Evolutionary conservation across 768 basidiomycete genomes (phyloP).

Genomic region (Tulasnella calospora): DNA sequence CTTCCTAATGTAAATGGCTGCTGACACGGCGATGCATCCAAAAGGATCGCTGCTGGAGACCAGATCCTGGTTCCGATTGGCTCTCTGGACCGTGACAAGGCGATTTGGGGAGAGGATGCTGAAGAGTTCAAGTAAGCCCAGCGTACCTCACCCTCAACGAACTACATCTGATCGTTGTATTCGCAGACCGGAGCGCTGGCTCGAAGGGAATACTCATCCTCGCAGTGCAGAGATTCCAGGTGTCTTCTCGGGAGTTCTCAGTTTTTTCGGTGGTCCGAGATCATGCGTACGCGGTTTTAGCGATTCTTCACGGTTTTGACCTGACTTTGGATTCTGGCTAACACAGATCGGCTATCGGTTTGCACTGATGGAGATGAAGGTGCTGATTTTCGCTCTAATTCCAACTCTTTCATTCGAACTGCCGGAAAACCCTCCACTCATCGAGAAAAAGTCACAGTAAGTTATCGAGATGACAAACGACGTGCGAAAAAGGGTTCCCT

Average conservation of each 20-base stretch:
- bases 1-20: not conserved
- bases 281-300: slow-evolving; percentile 43
- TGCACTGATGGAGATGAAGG: slow-evolving; percentile 36
- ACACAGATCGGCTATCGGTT: slow-evolving; percentile 21
- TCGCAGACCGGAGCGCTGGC: slow-evolving; percentile 62
- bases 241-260: slow-evolving; percentile 55
- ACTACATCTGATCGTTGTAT: not conserved
- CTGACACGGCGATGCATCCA: not conserved
- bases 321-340: not conserved
- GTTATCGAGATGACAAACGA: not conserved
- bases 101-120: slow-evolving; percentile 61
- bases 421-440: slow-evolving; percentile 36
- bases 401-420: slow-evolving; percentile 49
- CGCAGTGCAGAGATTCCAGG: slow-evolving; percentile 49
- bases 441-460: not conserved
- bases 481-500: not conserved
- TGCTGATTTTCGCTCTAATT: slow-evolving; percentile 47
- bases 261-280: slow-evolving; percentile 60
- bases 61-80: slow-evolving; percentile 48
- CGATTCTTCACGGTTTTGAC: slow-evolving; percentile 27
- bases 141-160: too few species aligned
- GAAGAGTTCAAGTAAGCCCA: slow-evolving; percentile 50
- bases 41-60: slow-evolving; percentile 37
- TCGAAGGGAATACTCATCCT: slow-evolving; percentile 41
- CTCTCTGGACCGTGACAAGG: slow-evolving; percentile 48